phyloP scores from a whole-genome alignment of 2,329 filamentous ascomycete genomes.

The Endocalyx cinctus region DNA sequence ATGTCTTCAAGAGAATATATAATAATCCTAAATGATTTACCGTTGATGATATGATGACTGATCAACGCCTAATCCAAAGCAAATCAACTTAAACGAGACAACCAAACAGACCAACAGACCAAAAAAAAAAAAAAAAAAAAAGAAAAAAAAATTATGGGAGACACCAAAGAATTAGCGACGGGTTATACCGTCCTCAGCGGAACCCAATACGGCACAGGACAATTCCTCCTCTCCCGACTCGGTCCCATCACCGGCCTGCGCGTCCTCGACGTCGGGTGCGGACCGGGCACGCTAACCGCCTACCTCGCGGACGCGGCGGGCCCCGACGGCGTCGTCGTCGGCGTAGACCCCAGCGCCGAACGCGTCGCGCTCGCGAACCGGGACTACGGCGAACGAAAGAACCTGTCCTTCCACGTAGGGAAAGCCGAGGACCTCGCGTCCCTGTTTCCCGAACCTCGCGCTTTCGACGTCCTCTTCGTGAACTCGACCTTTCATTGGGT shows the following conservation, averaged over 20 bases:
- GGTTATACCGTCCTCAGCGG: conserved; percentile 20
- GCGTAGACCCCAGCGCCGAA: conserved; percentile 31
- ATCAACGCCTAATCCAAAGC: too few relatives aligned
- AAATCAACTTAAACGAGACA: too few relatives aligned
- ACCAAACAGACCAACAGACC: not conserved
- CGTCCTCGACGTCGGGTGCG: conserved; percentile 30
- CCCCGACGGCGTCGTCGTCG: conserved; percentile 12
- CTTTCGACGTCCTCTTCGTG: conserved; percentile 20
- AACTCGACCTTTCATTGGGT: conserved; percentile 26
- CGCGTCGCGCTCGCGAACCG: conserved; percentile 14
- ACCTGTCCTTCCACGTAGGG: conserved; percentile 17
- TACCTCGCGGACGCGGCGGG: conserved; percentile 19
- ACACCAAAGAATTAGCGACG: conserved; percentile 22
- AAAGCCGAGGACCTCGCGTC: conserved; percentile 23
- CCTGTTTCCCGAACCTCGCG: conserved; percentile 11
- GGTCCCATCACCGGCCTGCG: conserved; percentile 12
- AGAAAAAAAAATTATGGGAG: conserved; percentile 7
- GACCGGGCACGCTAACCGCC: conserved; percentile 25
- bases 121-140: not conserved
- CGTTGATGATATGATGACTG: too few relatives aligned
- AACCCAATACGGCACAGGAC: conserved; percentile 19
- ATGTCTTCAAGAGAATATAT: too few relatives aligned
- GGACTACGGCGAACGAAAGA: conserved; percentile 3
- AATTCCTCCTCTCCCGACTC: conserved; percentile 19
- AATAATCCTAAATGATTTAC: too few relatives aligned